Base-by-base conservation (phyloP, 2,329 filamentous ascomycete genomes). In the Neocatenulostroma microsporum region DNA sequence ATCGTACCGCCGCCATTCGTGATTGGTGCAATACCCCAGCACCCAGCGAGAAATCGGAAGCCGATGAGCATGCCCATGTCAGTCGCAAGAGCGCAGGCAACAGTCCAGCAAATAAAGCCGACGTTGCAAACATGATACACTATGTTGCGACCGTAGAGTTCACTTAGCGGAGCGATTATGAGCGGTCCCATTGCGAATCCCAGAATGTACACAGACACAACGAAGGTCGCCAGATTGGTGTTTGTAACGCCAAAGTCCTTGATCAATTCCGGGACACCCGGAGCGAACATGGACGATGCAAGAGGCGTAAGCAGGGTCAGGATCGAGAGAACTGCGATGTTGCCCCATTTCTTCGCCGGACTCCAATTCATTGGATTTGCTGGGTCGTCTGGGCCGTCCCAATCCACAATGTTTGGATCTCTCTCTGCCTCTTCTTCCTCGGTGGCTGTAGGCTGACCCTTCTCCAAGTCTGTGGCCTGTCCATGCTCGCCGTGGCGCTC, bases 321-420 rank as follows among this genome's bases (percentile, higher is more conserved):
- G n/a, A 47, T 51, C 3, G 54, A 57, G 7, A 56, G 49, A 6
- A 53, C 42, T 4, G 62, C 41, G 0, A 62, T 62, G 2, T 58
- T 59, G 7, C 58, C 55, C 64, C 64, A 67, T 48, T 66, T 65
- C 37, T 44, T 14, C 5, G 11, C 5, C 5, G 5, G 12, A 12
- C 25, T 12, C 64, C 64, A 67, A 31, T 67, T 67, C 38, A 64
- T 64, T 1, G 66, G 66, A 33, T 68, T 68, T 18, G 51, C 50
- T 5, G 57, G 61, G 39, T 69, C 66, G 17, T 65, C 49, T 3
- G 58, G 49, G 2, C 57, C 56, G 33, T 67, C 61, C 64, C 64
- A 68, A 4, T 58, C 59, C 2, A 68, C 44, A 58, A 46, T 13
- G 33, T 48, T 41, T 9, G 42, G 40, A 39, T 48, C 45, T 21